phyloP scores from a whole-genome alignment of 306 rosid species.

The Quercus gilva region DNA sequence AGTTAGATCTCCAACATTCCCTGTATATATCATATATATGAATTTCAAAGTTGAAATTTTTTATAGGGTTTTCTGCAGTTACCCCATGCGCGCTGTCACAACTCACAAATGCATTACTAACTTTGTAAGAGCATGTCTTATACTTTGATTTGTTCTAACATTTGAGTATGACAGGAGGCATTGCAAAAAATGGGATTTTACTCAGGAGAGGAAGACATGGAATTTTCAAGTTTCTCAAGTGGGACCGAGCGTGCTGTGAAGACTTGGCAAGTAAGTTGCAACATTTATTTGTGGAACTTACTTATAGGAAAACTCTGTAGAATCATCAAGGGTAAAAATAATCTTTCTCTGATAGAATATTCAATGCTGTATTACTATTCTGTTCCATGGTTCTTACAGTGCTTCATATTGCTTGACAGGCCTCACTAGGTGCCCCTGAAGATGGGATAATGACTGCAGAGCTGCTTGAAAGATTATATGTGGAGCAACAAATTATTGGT shows the following conservation, averaged over 20 bases:
- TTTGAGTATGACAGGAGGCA: conserved; percentile 58
- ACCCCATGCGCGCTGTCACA: not conserved
- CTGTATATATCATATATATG: not conserved
- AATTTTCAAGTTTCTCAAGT: conserved; percentile 70
- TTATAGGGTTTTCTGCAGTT: not conserved
- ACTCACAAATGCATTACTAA: not conserved
- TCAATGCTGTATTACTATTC: not conserved
- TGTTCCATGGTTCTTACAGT: conserved; percentile 13
- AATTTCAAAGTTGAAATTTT: not conserved
- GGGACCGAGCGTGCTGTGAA: conserved; percentile 94
- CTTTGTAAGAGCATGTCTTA: not conserved
- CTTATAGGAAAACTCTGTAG: not conserved
- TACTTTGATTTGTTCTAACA: not conserved
- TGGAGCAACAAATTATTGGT: conserved; percentile 28
- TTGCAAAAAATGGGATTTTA: conserved; percentile 76
- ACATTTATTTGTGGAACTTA: conserved; percentile 1
- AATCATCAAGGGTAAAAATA: not conserved
- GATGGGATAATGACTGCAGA: conserved; percentile 84
- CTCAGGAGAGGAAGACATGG: conserved; percentile 93
- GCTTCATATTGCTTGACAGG: conserved; percentile 36
- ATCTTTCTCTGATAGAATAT: not conserved
- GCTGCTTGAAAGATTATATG: conserved; percentile 62
- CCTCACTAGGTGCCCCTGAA: conserved; percentile 60
- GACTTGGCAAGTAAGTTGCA: conserved; percentile 92
- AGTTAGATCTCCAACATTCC: not conserved